phyloP scores from a whole-genome alignment of 73 alveolate species.

The Halteria grandinella region DNA sequence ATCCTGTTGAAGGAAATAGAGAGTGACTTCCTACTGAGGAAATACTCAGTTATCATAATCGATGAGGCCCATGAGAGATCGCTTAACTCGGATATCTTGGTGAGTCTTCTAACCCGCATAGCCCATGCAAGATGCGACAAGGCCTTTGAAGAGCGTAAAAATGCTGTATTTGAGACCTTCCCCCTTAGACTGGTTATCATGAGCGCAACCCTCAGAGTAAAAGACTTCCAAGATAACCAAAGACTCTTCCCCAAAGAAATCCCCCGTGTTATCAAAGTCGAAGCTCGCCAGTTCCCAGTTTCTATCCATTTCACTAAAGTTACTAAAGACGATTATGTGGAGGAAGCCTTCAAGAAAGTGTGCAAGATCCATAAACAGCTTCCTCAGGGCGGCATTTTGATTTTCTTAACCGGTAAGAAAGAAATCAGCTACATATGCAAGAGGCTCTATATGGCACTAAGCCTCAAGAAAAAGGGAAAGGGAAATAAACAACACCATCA shows the following conservation, averaged over 20 bases:
- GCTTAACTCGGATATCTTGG: slow-evolving; percentile 94
- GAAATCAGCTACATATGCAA: slow-evolving; percentile 90
- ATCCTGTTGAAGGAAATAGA: slow-evolving; percentile 91
- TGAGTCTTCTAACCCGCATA: slow-evolving; percentile 92
- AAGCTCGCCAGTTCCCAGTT: slow-evolving; percentile 95
- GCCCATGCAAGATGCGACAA: slow-evolving; percentile 83
- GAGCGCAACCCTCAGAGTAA: slow-evolving; percentile 97
- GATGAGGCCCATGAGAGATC: slow-evolving; percentile 99
- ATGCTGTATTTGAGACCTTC: slow-evolving; percentile 55
- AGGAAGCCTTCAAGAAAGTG: slow-evolving; percentile 91
- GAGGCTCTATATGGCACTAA: slow-evolving; percentile 80
- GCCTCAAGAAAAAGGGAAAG: slow-evolving; percentile 47
- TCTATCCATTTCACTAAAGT: slow-evolving; percentile 84
- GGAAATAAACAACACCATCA: slow-evolving; percentile 21
- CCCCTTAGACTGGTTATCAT: slow-evolving; percentile 95
- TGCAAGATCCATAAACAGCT: slow-evolving; percentile 89
- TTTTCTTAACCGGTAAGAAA: slow-evolving; percentile 94
- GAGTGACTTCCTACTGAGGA: slow-evolving; percentile 80
- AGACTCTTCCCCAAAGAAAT: slow-evolving; percentile 74
- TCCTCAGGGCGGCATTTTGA: slow-evolving; percentile 96
- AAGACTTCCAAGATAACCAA: slow-evolving; percentile 92
- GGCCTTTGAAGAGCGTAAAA: slow-evolving; percentile 76
- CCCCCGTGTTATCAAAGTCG: slow-evolving; percentile 82
- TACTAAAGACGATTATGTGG: slow-evolving; percentile 92
- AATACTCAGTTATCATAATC: slow-evolving; percentile 94